A percentile compares a stretch with the other conserved stretches of the same genome.
Evolutionary conservation across 106 monocot species (phyloP).

Genomic region (Phalaenopsis aphrodite): DNA sequence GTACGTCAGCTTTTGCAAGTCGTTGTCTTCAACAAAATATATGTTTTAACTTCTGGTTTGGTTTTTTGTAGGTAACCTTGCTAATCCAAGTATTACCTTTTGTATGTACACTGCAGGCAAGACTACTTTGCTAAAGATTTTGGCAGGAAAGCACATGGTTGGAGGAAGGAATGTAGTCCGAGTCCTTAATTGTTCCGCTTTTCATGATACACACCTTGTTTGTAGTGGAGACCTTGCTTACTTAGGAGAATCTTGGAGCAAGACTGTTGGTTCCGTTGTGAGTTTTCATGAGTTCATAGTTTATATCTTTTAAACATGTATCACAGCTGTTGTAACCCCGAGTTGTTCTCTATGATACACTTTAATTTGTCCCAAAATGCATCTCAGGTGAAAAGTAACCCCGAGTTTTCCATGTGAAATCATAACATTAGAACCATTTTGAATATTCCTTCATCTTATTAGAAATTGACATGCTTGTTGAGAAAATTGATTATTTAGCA

Average conservation of each 20-base stretch:
- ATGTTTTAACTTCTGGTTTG: not conserved
- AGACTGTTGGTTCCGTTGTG: slow-evolving; percentile 74
- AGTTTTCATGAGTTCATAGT: slow-evolving; percentile 15
- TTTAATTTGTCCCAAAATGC: too few relatives aligned
- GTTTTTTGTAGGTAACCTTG: not conserved
- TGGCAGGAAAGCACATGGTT: slow-evolving; percentile 98
- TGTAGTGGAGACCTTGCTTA: slow-evolving; percentile 83
- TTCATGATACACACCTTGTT: slow-evolving; percentile 88
- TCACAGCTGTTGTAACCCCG: too few relatives aligned
- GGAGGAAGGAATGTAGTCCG: slow-evolving; percentile 88
- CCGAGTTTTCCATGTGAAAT: too few relatives aligned
- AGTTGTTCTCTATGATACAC: too few relatives aligned
- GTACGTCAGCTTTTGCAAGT: not conserved
- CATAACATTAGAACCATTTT: too few relatives aligned
- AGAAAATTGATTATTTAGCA: too few relatives aligned
- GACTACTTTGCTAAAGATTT: slow-evolving; percentile 84
- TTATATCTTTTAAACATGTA: not conserved
- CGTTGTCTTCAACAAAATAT: not conserved
- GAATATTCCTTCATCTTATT: too few relatives aligned
- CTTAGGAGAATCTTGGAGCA: slow-evolving; percentile 92
- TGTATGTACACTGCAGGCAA: slow-evolving; percentile 43
- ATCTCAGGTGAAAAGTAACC: too few relatives aligned
- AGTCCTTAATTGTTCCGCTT: slow-evolving; percentile 78
- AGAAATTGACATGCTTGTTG: too few relatives aligned
- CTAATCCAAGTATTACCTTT: not conserved